Base-by-base conservation (phyloP, 306 rosid species). In the Astragalus membranaceus region DNA sequence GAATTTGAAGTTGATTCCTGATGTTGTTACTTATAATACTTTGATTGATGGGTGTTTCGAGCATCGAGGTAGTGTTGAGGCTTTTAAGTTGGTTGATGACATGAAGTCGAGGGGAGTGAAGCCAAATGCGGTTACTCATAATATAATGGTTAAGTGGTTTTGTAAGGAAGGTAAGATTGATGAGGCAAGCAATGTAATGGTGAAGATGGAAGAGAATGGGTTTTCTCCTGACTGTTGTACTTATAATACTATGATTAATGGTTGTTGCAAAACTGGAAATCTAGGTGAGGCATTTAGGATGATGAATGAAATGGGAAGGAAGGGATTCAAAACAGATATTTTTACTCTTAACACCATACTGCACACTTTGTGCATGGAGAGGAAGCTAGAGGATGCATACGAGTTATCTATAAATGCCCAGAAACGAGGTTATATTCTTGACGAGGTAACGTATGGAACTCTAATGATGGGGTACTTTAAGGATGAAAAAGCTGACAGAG, bases 391-490 rank as follows among this genome's bases (percentile, higher is more conserved):
- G 8, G 85, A 85, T 74, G 98, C 98, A 3, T 80, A 87, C 20
- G 39, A 79, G 50, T 80, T 93, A 64, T 62, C 74, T 49, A 58
- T 49, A 56, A 83, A 66, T 62, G 87, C 94, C 1, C 46, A 56
- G 65, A 87, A 75, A 83, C 82, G 89, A 59, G 98, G 98, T 67
- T 93, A 93, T 84, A 78, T 88, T 73, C 76, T 90, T 73, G 87
- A 93, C 54, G 94, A 87, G 82, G 92, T 90, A 49, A 90, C 88
- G 29, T 93, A 88, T 78, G 98, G 97, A 74, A 88, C 92, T 72
- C 82, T 90, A 48, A 88, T 93, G 59, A 80, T 76, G 83, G 98
- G 97, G 57, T 88, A 88, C 88, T 85, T 88, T 77, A 88, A 84
- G 79, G 81, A 74, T 49, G 84, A 83, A 35, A 78, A 69, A 54